Percentiles rank a stretch among this genome's conserved stretches.
Conservation (phyloP, 2,329 filamentous ascomycete species). For the Cryoendolithus antarcticus region DNA sequence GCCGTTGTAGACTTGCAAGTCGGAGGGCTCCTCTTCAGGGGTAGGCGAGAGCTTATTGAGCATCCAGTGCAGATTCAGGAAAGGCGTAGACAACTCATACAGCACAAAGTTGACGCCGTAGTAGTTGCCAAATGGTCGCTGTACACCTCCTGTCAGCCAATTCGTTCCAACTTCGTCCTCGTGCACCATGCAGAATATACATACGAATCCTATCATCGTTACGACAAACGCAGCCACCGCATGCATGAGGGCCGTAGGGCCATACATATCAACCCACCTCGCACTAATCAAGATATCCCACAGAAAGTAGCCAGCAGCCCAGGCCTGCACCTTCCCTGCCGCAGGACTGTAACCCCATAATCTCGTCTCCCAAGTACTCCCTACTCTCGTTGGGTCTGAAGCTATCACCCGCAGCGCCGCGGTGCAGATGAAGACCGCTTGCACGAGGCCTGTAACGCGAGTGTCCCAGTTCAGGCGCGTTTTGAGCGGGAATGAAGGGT, state of each 20-base stretch:
- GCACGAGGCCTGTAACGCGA: constrained; percentile 69
- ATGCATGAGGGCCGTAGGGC: constrained; percentile 64
- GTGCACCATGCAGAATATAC: constrained; percentile 22
- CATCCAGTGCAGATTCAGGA: constrained; percentile 86
- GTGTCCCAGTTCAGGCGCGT: constrained; percentile 74
- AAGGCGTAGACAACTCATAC: constrained; percentile 75
- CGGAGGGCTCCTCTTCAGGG: constrained; percentile 38
- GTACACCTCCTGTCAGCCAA: constrained; percentile 4
- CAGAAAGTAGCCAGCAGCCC: constrained; percentile 71
- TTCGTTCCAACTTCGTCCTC: no score
- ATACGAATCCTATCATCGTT: constrained; percentile 45
- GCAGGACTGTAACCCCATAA: constrained; percentile 67
- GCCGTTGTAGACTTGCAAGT: constrained; percentile 65
- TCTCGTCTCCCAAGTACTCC: constrained; percentile 51
- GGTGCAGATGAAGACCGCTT: constrained; percentile 58
- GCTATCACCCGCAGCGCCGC: constrained; percentile 65
- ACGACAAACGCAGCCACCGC: constrained; percentile 20
- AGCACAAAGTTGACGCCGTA: constrained; percentile 72
- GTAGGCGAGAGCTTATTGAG: constrained; percentile 77
- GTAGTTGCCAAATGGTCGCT: constrained; percentile 77
- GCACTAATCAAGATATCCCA: constrained; percentile 67
- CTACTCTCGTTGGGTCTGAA: constrained; percentile 52
- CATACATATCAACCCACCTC: constrained; percentile 58
- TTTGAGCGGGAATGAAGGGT: constrained; percentile 47
- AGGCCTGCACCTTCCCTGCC: constrained; percentile 59